phyloP scores from a whole-genome alignment of 208 protist genomes.

The Trichomonas gallinae region DNA sequence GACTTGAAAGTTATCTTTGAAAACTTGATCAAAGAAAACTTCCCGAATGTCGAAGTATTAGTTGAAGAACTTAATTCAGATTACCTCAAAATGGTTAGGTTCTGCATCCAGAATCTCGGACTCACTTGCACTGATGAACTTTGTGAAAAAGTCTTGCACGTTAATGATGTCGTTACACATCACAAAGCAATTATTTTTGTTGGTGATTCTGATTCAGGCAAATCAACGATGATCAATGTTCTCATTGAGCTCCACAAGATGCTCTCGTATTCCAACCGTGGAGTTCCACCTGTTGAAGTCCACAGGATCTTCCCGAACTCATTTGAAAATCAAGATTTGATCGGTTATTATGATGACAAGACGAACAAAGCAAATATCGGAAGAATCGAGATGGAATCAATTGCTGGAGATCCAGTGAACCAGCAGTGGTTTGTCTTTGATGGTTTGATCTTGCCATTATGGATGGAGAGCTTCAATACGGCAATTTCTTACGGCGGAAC shows the following conservation, averaged over 20 bases:
- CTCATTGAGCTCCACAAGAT: not conserved
- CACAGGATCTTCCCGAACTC: constrained; percentile 62
- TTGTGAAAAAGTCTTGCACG: constrained; percentile 11
- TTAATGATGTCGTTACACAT: not conserved
- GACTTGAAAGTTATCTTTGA: constrained; percentile 85
- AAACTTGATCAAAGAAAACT: constrained; percentile 92
- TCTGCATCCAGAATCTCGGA: constrained; percentile 45
- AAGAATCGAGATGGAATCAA: constrained; percentile 51
- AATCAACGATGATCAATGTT: constrained; percentile 38
- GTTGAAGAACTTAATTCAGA: constrained; percentile 52
- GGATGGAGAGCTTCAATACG: constrained; percentile 97
- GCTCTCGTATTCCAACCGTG: not conserved
- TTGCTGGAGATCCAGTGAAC: constrained; percentile 43
- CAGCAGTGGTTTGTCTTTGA: constrained; percentile 88
- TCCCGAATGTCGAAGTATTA: constrained; percentile 67
- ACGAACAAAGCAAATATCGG: constrained; percentile 57
- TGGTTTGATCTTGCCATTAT: constrained; percentile 86
- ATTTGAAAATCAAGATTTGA: constrained; percentile 55
- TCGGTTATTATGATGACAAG: not conserved
- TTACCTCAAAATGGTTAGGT: constrained; percentile 57
- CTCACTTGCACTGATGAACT: constrained; percentile 32
- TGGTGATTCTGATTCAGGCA: constrained; percentile 79
- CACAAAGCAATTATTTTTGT: constrained; percentile 68
- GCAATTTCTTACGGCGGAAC: constrained; percentile 93
- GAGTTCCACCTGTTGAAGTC: not conserved